phyloP scores from a whole-genome alignment of 2,329 filamentous ascomycete species.

The Fusarium bactridioides region DNA sequence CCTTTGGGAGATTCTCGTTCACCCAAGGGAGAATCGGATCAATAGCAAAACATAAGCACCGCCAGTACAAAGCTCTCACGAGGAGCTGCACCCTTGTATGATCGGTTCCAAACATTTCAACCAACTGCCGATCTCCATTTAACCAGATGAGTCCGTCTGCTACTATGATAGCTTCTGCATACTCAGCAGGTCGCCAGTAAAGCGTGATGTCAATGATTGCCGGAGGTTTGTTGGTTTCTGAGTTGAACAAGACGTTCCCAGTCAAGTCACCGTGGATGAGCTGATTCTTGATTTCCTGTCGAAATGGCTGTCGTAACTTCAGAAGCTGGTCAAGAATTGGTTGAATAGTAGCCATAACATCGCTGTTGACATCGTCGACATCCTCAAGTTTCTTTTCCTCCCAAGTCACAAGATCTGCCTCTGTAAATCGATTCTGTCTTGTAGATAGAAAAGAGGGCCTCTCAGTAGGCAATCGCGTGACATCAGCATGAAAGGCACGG shows the following conservation, averaged over 20 bases:
- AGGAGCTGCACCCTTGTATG: neutral
- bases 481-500: neutral
- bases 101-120: neutral
- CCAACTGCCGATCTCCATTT: neutral
- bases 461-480: neutral
- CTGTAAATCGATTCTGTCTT: neutral
- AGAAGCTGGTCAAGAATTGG: neutral
- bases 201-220: constrained; percentile 12
- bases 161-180: constrained; percentile 11
- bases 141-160: constrained; percentile 9
- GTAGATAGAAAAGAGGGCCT: neutral
- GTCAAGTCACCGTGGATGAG: constrained; percentile 14
- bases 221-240: neutral
- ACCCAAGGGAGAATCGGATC: constrained; percentile 9
- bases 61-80: constrained; percentile 11
- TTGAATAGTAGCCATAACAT: neutral
- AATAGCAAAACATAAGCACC: constrained; percentile 16
- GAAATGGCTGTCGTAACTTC: neutral
- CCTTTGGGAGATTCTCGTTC: neutral
- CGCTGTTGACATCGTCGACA: neutral
- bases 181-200: constrained; percentile 6
- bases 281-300: neutral
- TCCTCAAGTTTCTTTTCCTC: neutral
- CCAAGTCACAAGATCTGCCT: constrained; percentile 10
- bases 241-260: constrained; percentile 1